These are phyloP conservation scores for Oryza nivara DNA, from an alignment of 176 grass and related monocot genomes.

Conservation along the genomic window DNA sequence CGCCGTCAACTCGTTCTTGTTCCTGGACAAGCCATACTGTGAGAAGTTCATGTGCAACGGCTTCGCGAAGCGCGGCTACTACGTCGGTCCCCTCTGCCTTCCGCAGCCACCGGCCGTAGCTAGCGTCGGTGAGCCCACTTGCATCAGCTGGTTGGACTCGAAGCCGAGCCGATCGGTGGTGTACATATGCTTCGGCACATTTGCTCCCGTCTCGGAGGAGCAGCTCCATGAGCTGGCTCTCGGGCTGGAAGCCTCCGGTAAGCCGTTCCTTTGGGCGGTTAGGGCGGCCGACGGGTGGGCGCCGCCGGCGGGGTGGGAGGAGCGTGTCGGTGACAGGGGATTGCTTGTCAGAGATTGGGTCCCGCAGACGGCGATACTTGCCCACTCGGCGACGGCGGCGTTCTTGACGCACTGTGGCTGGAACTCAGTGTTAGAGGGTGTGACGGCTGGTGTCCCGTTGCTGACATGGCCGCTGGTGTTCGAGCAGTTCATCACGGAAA, in stretches of 20 bases:
- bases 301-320: slow-evolving; percentile 18
- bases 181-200: slow-evolving; percentile 39
- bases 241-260: slow-evolving; percentile 20
- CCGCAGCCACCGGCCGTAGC: neutral
- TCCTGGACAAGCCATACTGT: slow-evolving; percentile 17
- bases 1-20: slow-evolving; percentile 9
- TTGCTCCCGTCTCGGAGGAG: neutral
- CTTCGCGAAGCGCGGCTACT: neutral
- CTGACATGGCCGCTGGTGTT: slow-evolving; percentile 56
- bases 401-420: slow-evolving; percentile 63
- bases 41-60: neutral
- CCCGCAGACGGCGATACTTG: slow-evolving; percentile 26
- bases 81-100: slow-evolving; percentile 6
- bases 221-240: slow-evolving; percentile 35
- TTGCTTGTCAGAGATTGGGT: slow-evolving; percentile 26
- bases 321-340: neutral
- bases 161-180: slow-evolving; percentile 27
- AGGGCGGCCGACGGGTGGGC: neutral
- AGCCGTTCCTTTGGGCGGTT: slow-evolving; percentile 38
- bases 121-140: neutral
- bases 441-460: slow-evolving; percentile 35
- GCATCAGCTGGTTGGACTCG: slow-evolving; percentile 30
- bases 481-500: slow-evolving; percentile 45
- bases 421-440: slow-evolving; percentile 48
- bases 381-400: slow-evolving; percentile 15